Base-by-base conservation (phyloP, 495 filamentous ascomycete genomes). In the Pyrenula aspistea region DNA sequence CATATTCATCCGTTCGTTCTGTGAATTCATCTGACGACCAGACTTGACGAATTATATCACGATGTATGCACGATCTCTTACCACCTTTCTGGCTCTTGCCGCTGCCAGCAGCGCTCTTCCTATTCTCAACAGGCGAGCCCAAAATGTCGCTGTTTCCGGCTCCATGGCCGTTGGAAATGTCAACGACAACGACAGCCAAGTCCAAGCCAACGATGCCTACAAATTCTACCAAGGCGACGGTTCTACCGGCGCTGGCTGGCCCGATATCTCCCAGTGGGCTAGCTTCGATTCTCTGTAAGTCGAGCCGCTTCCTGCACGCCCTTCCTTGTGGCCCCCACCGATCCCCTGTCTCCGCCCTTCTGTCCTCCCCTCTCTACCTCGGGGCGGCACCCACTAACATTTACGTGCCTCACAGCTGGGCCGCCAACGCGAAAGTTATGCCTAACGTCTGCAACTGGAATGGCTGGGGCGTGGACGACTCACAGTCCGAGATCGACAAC, bases 401-500 rank as follows among this genome's bases (percentile, higher is more conserved):
- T 42, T 42, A 42, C n/a, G n/a, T n/a, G n/a, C n/a, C n/a, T n/a
- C n/a, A 42, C 31, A 42, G 31, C 31, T 42, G 31, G 31, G 31
- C 31, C 31, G 31, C 31, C 31, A 42, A 42, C 31, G 31, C 31
- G 8, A 15, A 4, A 4, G 31, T 42, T 8, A 42, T 42, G 31
- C 31, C 31, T 15, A 8, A 4, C 31, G 31, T 42, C 31, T 42
- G 31, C 31, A 15, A 15, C 31, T 42, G 31, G 31, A 42, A 42
- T 15, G 31, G 31, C 31, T 42, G 31, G 31, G 31, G 31, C 31
- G 31, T 15, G 8, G 31, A 78, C 63, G 71, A 75, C 62, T 67
- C 69, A 49, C 63, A 65, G 2, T 47, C 57, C 2, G 79, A 82
- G 60, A 73, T 71, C 24, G 55, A 53, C 19, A 31, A 65, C 24